Conservation (phyloP, 2,329 filamentous ascomycete species). For the Xylaria sp. region DNA sequence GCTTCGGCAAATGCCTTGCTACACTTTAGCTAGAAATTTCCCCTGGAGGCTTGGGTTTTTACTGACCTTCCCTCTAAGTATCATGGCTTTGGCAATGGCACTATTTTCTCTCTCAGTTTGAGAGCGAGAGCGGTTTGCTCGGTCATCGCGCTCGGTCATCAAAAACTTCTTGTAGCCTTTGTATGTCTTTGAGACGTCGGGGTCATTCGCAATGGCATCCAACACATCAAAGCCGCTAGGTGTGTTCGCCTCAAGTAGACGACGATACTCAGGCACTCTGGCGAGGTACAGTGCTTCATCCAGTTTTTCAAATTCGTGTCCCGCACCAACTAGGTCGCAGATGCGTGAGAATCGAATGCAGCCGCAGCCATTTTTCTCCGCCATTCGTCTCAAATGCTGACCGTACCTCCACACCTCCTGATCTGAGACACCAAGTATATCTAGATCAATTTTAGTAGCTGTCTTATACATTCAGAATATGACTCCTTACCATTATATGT, state of each 20-base stretch:
- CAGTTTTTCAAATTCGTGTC: conserved; percentile 22
- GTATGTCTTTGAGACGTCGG: conserved; percentile 30
- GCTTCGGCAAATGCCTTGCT: conserved; percentile 34
- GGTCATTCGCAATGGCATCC: conserved; percentile 31
- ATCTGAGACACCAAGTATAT: conserved; percentile 35
- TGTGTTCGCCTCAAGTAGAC: conserved; percentile 25
- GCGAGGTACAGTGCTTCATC: conserved; percentile 28
- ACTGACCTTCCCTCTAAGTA: conserved; percentile 34
- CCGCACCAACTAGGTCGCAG: conserved; percentile 30
- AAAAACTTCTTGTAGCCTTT: conserved; percentile 38
- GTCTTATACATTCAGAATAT: not conserved
- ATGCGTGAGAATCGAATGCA: conserved; percentile 34
- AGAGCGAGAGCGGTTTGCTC: conserved; percentile 28
- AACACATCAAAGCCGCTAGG: conserved; percentile 30
- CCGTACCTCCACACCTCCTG: conserved; percentile 36
- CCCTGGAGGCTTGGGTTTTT: not conserved
- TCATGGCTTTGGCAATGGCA: conserved; percentile 35
- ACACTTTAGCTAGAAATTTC: not conserved
- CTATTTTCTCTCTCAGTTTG: conserved; percentile 35
- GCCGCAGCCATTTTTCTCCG: conserved; percentile 27
- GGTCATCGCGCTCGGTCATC: conserved; percentile 31
- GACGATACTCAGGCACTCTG: conserved; percentile 25
- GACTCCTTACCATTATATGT: conserved; percentile 31
- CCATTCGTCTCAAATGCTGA: conserved; percentile 27
- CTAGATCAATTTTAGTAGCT: conserved; percentile 15